Conservation (phyloP, 2,329 filamentous ascomycete genomes). For the Arthrocladium fulminans region DNA sequence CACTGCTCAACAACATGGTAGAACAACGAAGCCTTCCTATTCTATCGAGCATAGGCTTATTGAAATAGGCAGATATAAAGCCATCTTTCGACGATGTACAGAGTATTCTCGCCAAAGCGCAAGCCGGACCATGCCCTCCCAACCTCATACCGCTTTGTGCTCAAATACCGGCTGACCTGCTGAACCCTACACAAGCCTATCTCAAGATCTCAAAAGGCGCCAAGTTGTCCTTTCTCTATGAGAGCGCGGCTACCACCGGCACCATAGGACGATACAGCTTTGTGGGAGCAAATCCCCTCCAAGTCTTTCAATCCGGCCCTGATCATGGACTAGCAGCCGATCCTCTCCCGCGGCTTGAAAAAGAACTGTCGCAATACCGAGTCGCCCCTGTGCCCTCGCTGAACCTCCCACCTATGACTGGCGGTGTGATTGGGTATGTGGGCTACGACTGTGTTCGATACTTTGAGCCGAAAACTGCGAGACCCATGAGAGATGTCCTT, state of each 20-base stretch:
- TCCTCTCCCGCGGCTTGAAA: slow-evolving; percentile 72
- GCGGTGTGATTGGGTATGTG: slow-evolving; percentile 91
- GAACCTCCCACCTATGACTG: slow-evolving; percentile 74
- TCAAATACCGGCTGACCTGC: slow-evolving; percentile 80
- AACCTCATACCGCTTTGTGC: slow-evolving; percentile 77
- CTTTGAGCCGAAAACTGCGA: slow-evolving; percentile 93
- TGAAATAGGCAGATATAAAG: slow-evolving; percentile 41
- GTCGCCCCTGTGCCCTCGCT: slow-evolving; percentile 78
- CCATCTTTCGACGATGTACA: slow-evolving; percentile 54
- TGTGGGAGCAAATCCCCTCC: slow-evolving; percentile 68
- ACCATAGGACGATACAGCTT: slow-evolving; percentile 94
- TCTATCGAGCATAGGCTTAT: slow-evolving; percentile 13
- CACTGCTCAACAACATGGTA: too few relatives aligned
- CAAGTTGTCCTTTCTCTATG: slow-evolving; percentile 85
- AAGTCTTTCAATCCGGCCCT: slow-evolving; percentile 77
- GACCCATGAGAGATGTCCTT: slow-evolving; percentile 79
- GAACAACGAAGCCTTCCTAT: too few relatives aligned
- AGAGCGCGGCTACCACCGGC: slow-evolving; percentile 85
- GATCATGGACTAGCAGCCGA: slow-evolving; percentile 78
- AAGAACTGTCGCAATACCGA: slow-evolving; percentile 67
- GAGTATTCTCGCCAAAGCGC: slow-evolving; percentile 46
- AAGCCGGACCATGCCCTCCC: slow-evolving; percentile 48
- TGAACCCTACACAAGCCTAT: slow-evolving; percentile 92
- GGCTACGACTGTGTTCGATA: slow-evolving; percentile 96
- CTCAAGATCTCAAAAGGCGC: slow-evolving; percentile 55